Percentiles rank a stretch among this genome's conserved stretches.
Evolutionary conservation across 352 stramenopile species (phyloP).

Genomic region (Phytophthora sp.): DNA sequence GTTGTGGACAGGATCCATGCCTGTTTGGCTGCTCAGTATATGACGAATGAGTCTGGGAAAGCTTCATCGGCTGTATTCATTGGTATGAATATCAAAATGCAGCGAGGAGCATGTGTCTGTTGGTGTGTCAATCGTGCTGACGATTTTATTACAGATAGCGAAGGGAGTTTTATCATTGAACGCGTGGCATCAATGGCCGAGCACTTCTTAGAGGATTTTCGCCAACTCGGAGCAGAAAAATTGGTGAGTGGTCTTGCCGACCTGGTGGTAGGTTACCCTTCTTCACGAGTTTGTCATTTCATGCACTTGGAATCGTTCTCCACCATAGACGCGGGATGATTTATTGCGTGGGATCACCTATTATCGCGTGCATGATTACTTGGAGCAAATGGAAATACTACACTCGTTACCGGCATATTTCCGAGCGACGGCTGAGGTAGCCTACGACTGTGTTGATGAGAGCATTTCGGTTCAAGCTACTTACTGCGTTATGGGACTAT

Average conservation of each 20-base stretch:
- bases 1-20: slow-evolving; percentile 58
- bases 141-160: slow-evolving; percentile 64
- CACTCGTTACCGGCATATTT: slow-evolving; percentile 76
- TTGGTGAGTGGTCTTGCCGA: slow-evolving; percentile 28
- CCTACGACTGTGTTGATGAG: background rate
- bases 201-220: slow-evolving; percentile 79
- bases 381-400: slow-evolving; percentile 90
- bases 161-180: slow-evolving; percentile 93
- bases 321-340: slow-evolving; percentile 64
- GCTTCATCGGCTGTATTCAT: slow-evolving; percentile 58
- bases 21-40: slow-evolving; percentile 66
- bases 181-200: slow-evolving; percentile 86
- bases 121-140: background rate
- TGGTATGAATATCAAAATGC: slow-evolving; percentile 37
- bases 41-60: slow-evolving; percentile 20
- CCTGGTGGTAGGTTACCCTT: too few species aligned
- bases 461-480: background rate
- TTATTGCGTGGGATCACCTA: slow-evolving; percentile 83
- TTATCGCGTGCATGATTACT: slow-evolving; percentile 86
- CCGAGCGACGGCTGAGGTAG: slow-evolving; percentile 39
- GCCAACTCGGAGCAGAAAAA: slow-evolving; percentile 26
- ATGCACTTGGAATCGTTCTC: background rate
- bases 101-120: background rate
- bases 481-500: background rate
- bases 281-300: too few species aligned